Evolutionary conservation across 495 filamentous ascomycete species (phyloP), one percentile per base, ranked within the genome.

Genomic region (Penicillium waksmanii): DNA sequence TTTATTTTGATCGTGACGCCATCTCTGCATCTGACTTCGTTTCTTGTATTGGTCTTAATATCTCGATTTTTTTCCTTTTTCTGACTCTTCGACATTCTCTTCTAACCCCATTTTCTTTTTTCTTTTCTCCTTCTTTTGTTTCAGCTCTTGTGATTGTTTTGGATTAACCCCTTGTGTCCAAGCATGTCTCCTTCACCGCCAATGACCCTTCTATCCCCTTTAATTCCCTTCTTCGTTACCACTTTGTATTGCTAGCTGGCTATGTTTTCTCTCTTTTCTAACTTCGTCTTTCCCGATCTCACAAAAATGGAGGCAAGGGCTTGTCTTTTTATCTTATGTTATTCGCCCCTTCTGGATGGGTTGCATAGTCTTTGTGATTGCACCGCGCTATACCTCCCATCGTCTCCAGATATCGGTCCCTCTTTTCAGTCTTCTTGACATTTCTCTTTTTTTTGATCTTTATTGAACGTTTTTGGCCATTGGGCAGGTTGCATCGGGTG

Each of bases 161-260:
- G 36, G 36, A 40, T 40, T 34, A 49, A 43, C 55, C 57, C 42
- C 49, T 60, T 58, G 55, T 70, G 57, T 65, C 56, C 56, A 56
- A 62, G 67, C 63, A 57, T 65, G 51, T 34, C 69, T 70, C 60
- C 27, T 31, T 31, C 54, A 34, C 58, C 31, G 51, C 47, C 59
- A 48, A 58, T 64, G 54, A 61, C 42, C 52, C 60, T 53, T 61
- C 66, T 62, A 62, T 63, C 55, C 58, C 62, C 66, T 66, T 67
- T 67, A 71, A 69, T 65, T 48, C 60, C 60, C 54, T 62, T 71
- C 55, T 55, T 44, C 62, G 57, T 70, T 67, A 73, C 61, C 66
- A 66, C 58, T 44, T 69, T 80, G 74, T 77, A 77, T 77, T 80
- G 78, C 68, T 79, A 78, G 65, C 65, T 76, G 68, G 67, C 65